Conservation (phyloP, 129 eudicot genomes). For the Artemisia argyi region DNA sequence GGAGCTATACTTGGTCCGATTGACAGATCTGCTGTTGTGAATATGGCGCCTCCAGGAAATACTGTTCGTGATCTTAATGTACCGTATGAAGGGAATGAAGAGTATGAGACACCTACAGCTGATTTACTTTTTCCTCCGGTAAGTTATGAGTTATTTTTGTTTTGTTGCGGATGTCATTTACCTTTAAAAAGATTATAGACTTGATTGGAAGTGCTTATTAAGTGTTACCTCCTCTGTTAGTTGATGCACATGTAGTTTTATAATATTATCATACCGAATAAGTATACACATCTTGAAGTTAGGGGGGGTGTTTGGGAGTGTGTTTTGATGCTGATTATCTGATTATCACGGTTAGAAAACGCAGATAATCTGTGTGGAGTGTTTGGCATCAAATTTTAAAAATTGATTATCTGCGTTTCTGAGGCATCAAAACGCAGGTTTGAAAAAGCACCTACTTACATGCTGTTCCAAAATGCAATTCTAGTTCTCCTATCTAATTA, state of each 20-base stretch:
- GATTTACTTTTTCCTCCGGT: slow-evolving; percentile 89
- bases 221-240: background rate
- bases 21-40: slow-evolving; percentile 57
- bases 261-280: background rate
- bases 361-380: too few species aligned
- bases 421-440: too few species aligned
- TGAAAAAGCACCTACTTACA: too few species aligned
- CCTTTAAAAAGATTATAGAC: background rate
- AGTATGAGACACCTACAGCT: slow-evolving; percentile 82
- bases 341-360: too few species aligned
- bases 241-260: slow-evolving; percentile 5
- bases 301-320: too few species aligned
- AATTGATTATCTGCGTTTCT: too few species aligned
- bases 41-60: slow-evolving; percentile 31
- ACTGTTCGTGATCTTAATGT: slow-evolving; percentile 86
- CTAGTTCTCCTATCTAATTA: too few species aligned
- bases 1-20: slow-evolving; percentile 66
- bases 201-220: background rate
- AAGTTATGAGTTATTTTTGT: slow-evolving; percentile 15
- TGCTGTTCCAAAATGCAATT: too few species aligned
- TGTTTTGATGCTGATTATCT: too few species aligned
- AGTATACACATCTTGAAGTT: background rate
- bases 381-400: too few species aligned
- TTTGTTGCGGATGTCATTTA: background rate
- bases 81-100: slow-evolving; percentile 79